These are phyloP conservation scores for Amanita inopinata DNA, from an alignment of 768 basidiomycete genomes.

Conservation along the genomic window DNA sequence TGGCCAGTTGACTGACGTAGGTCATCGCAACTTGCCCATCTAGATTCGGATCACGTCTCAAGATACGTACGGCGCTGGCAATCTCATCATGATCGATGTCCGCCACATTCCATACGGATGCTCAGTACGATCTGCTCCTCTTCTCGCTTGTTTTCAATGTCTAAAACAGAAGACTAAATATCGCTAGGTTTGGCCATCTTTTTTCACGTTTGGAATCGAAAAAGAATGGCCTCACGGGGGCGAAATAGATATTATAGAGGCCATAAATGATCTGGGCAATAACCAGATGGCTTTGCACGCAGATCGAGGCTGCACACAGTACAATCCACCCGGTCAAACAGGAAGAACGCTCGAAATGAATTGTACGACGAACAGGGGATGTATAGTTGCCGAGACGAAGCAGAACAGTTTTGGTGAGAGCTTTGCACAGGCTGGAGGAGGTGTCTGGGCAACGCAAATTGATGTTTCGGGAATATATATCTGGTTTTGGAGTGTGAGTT, in stretches of 20 bases:
- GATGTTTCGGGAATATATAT: slow-evolving; percentile 35
- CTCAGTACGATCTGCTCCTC: slow-evolving; percentile 22
- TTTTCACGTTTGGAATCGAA: slow-evolving; percentile 33
- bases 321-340: slow-evolving; percentile 28
- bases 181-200: slow-evolving; percentile 36
- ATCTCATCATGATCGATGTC: slow-evolving; percentile 32
- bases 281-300: slow-evolving; percentile 83
- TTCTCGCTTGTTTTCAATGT: neutral
- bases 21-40: too few relatives aligned
- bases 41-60: slow-evolving; percentile 35
- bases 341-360: slow-evolving; percentile 44
- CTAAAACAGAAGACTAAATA: neutral
- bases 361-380: slow-evolving; percentile 55
- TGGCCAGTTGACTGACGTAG: too few relatives aligned
- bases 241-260: slow-evolving; percentile 68
- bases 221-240: slow-evolving; percentile 34
- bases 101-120: slow-evolving; percentile 48
- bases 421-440: slow-evolving; percentile 64
- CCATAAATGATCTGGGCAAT: slow-evolving; percentile 58
- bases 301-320: slow-evolving; percentile 29
- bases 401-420: slow-evolving; percentile 55
- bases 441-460: slow-evolving; percentile 69
- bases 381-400: slow-evolving; percentile 49
- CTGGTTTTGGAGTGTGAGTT: slow-evolving; percentile 37
- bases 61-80: slow-evolving; percentile 29